These are phyloP conservation scores for Coemansia sp. DNA, from an alignment of 192 early-diverging fungal genomes.

Conservation along the genomic window DNA sequence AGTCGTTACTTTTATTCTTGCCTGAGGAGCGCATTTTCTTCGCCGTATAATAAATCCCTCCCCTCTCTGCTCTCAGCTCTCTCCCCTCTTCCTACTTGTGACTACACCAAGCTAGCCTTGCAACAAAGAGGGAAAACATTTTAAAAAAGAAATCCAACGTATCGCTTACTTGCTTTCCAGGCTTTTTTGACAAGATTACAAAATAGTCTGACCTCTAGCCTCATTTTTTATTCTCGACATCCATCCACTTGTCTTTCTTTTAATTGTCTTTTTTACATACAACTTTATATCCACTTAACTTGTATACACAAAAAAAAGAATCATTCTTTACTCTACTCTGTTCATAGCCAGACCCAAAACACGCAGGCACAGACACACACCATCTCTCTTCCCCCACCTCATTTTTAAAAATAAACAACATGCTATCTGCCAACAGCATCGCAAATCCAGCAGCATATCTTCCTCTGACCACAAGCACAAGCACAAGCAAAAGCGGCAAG, in stretches of 20 bases:
- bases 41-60: background rate
- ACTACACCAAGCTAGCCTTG: background rate
- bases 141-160: background rate
- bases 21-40: conserved; percentile 9
- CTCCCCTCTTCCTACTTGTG: conserved; percentile 2
- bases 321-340: background rate
- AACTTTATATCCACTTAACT: background rate
- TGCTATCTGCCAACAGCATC: conserved; percentile 46
- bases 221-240: conserved; percentile 4
- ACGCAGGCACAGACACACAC: too few relatives aligned
- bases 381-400: too few relatives aligned
- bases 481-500: conserved; percentile 9
- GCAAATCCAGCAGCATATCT: conserved; percentile 13
- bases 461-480: conserved; percentile 3
- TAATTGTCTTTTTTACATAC: conserved; percentile 5
- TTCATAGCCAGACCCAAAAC: background rate
- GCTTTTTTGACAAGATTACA: conserved; percentile 6
- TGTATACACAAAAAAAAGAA: background rate
- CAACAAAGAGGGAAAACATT: background rate
- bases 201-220: background rate
- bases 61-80: background rate
- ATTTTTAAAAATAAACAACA: conserved; percentile 6
- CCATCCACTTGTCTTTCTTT: conserved; percentile 5
- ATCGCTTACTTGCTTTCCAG: conserved; percentile 5
- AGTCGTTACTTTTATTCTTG: conserved; percentile 11